Conservation (phyloP, 495 filamentous ascomycete genomes). For the Letharia columbiana region DNA sequence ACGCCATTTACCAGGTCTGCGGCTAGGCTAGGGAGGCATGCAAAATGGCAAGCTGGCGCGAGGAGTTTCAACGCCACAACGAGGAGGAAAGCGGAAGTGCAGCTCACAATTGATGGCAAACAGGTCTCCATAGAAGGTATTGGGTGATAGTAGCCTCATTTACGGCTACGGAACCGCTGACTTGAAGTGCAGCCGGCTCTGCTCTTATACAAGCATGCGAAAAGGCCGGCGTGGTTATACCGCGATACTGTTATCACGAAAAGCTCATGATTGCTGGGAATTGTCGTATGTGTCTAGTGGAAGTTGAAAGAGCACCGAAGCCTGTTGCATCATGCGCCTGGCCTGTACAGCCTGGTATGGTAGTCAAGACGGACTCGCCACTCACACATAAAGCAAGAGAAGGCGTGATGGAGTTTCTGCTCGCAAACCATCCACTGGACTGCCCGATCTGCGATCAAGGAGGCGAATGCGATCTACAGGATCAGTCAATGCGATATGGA, state of each 20-base stretch:
- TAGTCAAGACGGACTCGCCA: constrained; percentile 95
- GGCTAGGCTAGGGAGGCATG: constrained; percentile 63
- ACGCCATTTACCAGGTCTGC: constrained; percentile 78
- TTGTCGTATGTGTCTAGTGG: constrained; percentile 98
- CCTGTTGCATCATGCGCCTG: constrained; percentile 97
- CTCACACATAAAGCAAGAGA: constrained; percentile 94
- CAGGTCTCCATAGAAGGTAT: constrained; percentile 92
- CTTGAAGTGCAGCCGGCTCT: constrained; percentile 51
- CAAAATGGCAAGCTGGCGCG: constrained; percentile 47
- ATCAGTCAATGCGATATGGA: constrained; percentile 98
- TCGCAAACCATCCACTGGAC: constrained; percentile 95
- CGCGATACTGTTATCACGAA: constrained; percentile 99
- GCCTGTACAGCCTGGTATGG: constrained; percentile 98
- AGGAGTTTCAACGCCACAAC: constrained; percentile 68
- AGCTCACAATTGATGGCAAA: constrained; percentile 94
- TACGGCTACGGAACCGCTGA: constrained; percentile 7
- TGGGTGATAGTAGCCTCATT: constrained; percentile 43
- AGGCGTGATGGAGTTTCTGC: constrained; percentile 96
- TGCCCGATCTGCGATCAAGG: constrained; percentile 98
- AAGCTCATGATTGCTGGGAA: constrained; percentile 99
- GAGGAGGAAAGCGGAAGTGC: constrained; percentile 73
- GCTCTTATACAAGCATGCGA: constrained; percentile 98
- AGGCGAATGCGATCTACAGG: constrained; percentile 96
- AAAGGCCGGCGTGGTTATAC: constrained; percentile 86
- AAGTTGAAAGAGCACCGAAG: constrained; percentile 92